Evolutionary conservation across 164 flowering plant species (phyloP), one percentile per base, ranked within the genome.

Genomic region (Sedum album): DNA sequence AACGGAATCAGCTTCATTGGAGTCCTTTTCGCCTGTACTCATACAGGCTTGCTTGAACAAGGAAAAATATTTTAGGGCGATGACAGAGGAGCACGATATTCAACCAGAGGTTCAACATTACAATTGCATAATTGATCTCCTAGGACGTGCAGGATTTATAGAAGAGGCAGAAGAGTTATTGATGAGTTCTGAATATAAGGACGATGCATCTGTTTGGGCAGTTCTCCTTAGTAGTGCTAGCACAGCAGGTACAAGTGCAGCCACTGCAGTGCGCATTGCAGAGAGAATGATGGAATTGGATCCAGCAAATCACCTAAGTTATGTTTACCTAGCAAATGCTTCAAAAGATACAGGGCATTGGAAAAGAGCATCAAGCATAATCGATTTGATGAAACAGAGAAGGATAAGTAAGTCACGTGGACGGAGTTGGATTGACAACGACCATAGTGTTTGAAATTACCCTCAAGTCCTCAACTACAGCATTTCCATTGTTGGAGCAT

Each of bases 161-260:
- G 92, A 90, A 78, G 98, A 90, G 78, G 96, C 96, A 69, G 96
- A 93, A 71, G 31, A 48, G 66, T 79, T 93, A 81, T 71, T 93
- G 57, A 69, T 62, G 75, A 79, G 76, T 15, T 73, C 86, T 21
- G 84, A 75, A 31, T 88, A 74, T 39, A 77, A 74, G 49, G 61
- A 82, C 49, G 81, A 84, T 74, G 71, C 82, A 11, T 83, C 93
- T 69, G 82, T 90, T 35, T 93, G 95, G 93, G 84, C 80, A 39
- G 82, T 83, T 68, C 86, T 93, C 74, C 88, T 93, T 69, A 90
- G 98, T 72, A 91, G 98, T 72, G 89, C 98, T 61, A 88, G 90
- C 73, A 73, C 89, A 2, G 65, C 87, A 23, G 64, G 76, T 67
- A 78, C 85, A 15, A 70, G 83, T 71, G 71, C 80, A 42, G 67